Percentiles rank a stretch among this genome's conserved stretches.
Evolutionary conservation across 148 eudicot genomes (phyloP).

Genomic region (Bassia scoparia): DNA sequence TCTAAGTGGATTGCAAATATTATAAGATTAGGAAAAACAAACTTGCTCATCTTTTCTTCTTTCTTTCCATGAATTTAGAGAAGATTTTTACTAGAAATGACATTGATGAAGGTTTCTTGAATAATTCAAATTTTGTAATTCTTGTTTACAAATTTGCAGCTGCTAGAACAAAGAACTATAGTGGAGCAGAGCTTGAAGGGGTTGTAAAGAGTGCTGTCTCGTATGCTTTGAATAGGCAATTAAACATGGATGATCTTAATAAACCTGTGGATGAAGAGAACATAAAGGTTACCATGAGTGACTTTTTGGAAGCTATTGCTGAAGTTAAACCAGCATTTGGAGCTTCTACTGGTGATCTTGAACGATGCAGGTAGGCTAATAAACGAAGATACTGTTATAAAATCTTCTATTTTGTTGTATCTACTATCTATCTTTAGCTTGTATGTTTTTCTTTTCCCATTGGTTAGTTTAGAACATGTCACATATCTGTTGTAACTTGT

Average conservation of each 20-base stretch:
- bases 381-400: neutral
- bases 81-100: neutral
- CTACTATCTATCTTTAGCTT: conserved; percentile 8
- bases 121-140: conserved; percentile 5
- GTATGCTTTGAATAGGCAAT: conserved; percentile 81
- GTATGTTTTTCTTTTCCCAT: conserved; percentile 3
- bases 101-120: neutral
- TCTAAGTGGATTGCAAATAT: neutral
- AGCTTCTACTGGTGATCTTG: conserved; percentile 93
- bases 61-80: neutral
- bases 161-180: conserved; percentile 91
- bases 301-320: conserved; percentile 70
- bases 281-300: conserved; percentile 93
- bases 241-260: conserved; percentile 89
- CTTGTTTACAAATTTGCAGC: conserved; percentile 41
- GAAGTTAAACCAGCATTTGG: conserved; percentile 97
- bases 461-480: neutral
- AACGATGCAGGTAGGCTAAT: conserved; percentile 71
- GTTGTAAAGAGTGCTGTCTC: conserved; percentile 98
- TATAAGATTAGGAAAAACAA: neutral
- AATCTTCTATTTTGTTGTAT: neutral
- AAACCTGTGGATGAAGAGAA: conserved; percentile 92
- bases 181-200: conserved; percentile 99
- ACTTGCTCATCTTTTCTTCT: neutral
- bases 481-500: neutral